Evolutionary conservation across 2,329 filamentous ascomycete genomes (phyloP).

Genomic region (Colletotrichum karsti): DNA sequence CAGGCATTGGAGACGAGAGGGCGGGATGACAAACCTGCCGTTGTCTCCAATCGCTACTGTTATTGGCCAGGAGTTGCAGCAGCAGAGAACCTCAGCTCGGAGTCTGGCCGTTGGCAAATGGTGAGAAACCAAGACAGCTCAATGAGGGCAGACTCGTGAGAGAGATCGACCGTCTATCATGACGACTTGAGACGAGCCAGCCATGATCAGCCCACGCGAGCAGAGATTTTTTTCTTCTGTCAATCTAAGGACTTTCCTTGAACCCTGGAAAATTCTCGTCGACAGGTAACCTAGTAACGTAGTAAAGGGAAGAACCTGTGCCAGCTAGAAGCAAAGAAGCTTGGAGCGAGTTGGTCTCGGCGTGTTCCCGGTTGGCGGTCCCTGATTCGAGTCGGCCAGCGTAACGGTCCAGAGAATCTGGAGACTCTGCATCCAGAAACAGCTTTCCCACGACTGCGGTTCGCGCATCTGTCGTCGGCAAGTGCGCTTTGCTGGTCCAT

Average conservation of each 20-base stretch:
- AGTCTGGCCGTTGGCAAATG: background rate
- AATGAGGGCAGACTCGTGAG: background rate
- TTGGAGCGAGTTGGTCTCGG: background rate
- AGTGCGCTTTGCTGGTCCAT: constrained; percentile 10
- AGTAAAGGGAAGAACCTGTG: background rate
- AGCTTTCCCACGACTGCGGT: background rate
- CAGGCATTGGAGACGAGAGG: background rate
- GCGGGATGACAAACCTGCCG: background rate
- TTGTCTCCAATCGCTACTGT: background rate
- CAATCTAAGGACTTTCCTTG: background rate
- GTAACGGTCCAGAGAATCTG: background rate
- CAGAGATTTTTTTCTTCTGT: background rate
- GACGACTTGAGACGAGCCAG: background rate
- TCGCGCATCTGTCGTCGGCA: background rate
- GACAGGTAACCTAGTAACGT: background rate
- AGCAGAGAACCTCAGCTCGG: background rate
- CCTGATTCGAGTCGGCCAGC: constrained; percentile 5
- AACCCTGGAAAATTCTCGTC: constrained; percentile 1
- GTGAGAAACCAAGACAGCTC: background rate
- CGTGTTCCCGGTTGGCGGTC: background rate
- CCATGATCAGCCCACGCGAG: constrained; percentile 3
- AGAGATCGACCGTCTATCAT: background rate
- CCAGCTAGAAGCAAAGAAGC: background rate
- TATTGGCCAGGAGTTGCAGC: no score
- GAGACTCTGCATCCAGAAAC: background rate